Evolutionary conservation across 768 basidiomycete genomes (phyloP).

Genomic region (Pleurotus giganteus): DNA sequence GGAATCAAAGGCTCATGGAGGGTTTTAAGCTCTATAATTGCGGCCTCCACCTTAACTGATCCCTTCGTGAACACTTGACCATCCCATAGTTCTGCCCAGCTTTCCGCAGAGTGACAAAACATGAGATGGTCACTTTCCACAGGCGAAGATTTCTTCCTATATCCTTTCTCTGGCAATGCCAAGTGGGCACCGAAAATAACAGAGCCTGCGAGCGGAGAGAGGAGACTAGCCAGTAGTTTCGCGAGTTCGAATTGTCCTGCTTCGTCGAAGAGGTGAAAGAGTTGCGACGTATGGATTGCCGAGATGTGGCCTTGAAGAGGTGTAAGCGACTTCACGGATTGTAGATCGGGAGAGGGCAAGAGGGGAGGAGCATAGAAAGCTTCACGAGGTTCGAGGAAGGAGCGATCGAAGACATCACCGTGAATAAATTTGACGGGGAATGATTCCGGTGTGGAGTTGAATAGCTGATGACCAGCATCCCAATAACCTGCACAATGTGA

Average conservation of each 20-base stretch:
- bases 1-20: not conserved
- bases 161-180: slow-evolving; percentile 30
- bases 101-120: slow-evolving; percentile 36
- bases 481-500: slow-evolving; percentile 45
- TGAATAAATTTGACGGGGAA: slow-evolving; percentile 56
- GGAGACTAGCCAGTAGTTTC: slow-evolving; percentile 36
- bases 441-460: slow-evolving; percentile 45
- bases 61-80: slow-evolving; percentile 30
- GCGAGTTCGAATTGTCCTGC: slow-evolving; percentile 39
- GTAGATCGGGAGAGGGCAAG: slow-evolving; percentile 23
- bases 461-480: slow-evolving; percentile 62
- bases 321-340: slow-evolving; percentile 36
- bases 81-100: slow-evolving; percentile 35
- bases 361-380: slow-evolving; percentile 22
- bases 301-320: slow-evolving; percentile 45
- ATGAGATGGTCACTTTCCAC: slow-evolving; percentile 15
- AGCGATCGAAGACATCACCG: slow-evolving; percentile 52
- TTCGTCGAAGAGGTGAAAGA: slow-evolving; percentile 54
- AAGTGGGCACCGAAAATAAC: slow-evolving; percentile 44
- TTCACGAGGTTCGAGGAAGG: slow-evolving; percentile 33
- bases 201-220: slow-evolving; percentile 41
- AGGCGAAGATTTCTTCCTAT: not conserved
- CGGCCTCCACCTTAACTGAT: slow-evolving; percentile 26
- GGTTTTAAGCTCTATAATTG: slow-evolving; percentile 18
- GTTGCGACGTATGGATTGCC: slow-evolving; percentile 45